Base-by-base conservation (phyloP, 2,329 filamentous ascomycete species). In the Claviceps maximensis region DNA sequence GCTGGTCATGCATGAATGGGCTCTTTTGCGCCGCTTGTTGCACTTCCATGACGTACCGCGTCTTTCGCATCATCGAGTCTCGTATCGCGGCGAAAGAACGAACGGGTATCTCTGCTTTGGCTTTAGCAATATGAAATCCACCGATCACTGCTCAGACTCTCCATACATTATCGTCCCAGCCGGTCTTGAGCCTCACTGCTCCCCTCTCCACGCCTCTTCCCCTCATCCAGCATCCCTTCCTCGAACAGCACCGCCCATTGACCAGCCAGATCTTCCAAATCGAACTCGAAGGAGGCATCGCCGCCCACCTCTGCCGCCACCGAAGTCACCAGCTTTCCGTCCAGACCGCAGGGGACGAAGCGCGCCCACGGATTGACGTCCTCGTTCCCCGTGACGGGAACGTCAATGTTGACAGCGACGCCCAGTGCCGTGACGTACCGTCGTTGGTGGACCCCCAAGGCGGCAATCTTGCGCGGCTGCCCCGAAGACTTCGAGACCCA, bases 341-440 rank as follows among this genome's bases (percentile, higher is more conserved):
- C 82, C 41, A 97, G 69, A 0, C 93, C 93, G 73, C 91, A 97
- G 15, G 89, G 86, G n/a, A 90, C 83, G 66, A 97, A 95, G 56
- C 90, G 77, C 45, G 67, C 67, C 78, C 78, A 82, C 1, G 78
- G 77, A 56, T 81, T 80, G 3, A 56, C 57, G 7, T 56, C 56
- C 51, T 66, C 64, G 47, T 56, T 46, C 0, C 72, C 73, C 1
- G 57, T 51, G 1, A 73, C 69, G 1, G 87, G 79, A 53, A 84
- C 80, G 58, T 72, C 70, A n/a, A 89, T 70, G 74, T 95, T 88
- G 65, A 96, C 65, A 2, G 87, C 90, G 36, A 95, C 76, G 7
- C 93, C 93, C 66, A 94, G 86, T 56, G 84, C 87, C 25, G 84
- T 89, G 40, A 97, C 78, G 67, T 94, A 83, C 47, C 91, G 75